Base-by-base conservation (phyloP, 106 monocot genomes). In the Dendrobium huoshanense region DNA sequence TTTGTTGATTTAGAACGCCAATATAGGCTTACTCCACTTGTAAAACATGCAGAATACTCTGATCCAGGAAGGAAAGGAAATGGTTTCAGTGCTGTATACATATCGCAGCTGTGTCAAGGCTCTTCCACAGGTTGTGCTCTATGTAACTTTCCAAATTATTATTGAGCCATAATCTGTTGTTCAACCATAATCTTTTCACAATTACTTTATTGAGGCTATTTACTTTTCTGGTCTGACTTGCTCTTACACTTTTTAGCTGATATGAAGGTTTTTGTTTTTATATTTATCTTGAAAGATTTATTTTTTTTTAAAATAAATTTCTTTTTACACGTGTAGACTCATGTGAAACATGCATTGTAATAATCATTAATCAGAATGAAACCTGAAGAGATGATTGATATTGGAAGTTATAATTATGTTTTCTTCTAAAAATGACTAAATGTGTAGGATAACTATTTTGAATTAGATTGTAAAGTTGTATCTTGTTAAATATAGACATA, bases 91-190 rank as follows among this genome's bases (percentile, higher is more conserved):
- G 85, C 61, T 98, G 42, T 98, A 98, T 83, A 98, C 98, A 74
- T 98, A 98, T 79, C 92, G 98, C 58, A 98, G 98, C 83, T 98
- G 98, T 81, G 98, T 98, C 56, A 98, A 98, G 89, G 98, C 98
- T 73, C 95, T 98, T 78, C 98, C 98, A 49, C 97, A 97, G 92
- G 97, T 97, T 90, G 27, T 56, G 67, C 25, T 73, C 67, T 13
- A 6, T 37, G n/a, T 42, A 42, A 7, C 19, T 43, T 42, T 44
- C 43, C 22, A 64, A 64, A 24, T 64, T 33, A 16, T 67, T 67
- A 27, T 67, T 11, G 5, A 67, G 67, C 20, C 9, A 67, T 67
- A 67, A 27, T 67, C 67, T 67, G 58, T 58, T 58, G 4, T 58
- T n/a, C n/a, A 19, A 58, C n/a, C 5, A 18, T 17, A 19, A 17